These are phyloP conservation scores for Candida methanosorbosa DNA, from an alignment of 805 yeast species.

Conservation along the genomic window DNA sequence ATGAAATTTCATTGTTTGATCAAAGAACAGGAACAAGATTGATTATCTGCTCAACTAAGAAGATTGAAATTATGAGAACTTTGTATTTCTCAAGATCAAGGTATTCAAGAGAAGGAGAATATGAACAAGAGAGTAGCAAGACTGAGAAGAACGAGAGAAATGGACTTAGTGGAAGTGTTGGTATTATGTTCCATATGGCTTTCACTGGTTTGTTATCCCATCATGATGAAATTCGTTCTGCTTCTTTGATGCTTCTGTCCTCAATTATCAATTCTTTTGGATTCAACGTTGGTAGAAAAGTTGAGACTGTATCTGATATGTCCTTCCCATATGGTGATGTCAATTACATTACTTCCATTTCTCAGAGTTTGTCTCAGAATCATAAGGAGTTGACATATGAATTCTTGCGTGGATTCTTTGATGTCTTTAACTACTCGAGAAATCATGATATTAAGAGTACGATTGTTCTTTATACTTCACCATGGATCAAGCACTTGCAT, in stretches of 20 bases:
- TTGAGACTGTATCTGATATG: slow-evolving; percentile 47
- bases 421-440: slow-evolving; percentile 36
- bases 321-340: slow-evolving; percentile 63
- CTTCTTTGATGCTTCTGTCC: slow-evolving; percentile 56
- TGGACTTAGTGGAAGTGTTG: slow-evolving; percentile 31
- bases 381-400: slow-evolving; percentile 56
- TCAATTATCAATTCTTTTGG: slow-evolving; percentile 53
- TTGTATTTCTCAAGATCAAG: slow-evolving; percentile 58
- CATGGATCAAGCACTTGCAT: slow-evolving; percentile 69
- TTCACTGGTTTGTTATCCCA: slow-evolving; percentile 61
- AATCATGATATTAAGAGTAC: slow-evolving; percentile 27
- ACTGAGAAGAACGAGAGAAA: slow-evolving; percentile 26
- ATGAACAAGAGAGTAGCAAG: slow-evolving; percentile 25
- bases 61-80: slow-evolving; percentile 60
- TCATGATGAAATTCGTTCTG: slow-evolving; percentile 47
- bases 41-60: slow-evolving; percentile 39
- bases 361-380: slow-evolving; percentile 44
- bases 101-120: slow-evolving; percentile 17
- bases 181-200: slow-evolving; percentile 54
- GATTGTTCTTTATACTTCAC: slow-evolving; percentile 46
- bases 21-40: slow-evolving; percentile 26
- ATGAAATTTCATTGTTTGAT: slow-evolving; percentile 38
- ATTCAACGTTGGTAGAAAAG: slow-evolving; percentile 48
- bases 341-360: slow-evolving; percentile 48
- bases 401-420: slow-evolving; percentile 41